phyloP scores from a whole-genome alignment of 2,329 filamentous ascomycete species.

The Aureobasidium mangrovei region DNA sequence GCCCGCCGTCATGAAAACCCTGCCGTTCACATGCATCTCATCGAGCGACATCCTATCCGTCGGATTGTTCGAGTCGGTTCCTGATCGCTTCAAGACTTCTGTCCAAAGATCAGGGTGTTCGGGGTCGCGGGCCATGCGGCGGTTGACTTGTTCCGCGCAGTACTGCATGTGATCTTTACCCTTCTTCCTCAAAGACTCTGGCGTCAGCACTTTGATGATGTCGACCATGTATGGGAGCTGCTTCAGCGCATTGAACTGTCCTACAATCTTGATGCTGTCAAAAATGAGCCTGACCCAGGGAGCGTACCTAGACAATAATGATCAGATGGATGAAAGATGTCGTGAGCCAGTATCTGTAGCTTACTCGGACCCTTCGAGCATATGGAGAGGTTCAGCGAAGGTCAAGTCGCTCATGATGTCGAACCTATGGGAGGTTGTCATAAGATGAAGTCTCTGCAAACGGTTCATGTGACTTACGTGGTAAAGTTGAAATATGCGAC shows the following conservation, averaged over 20 bases:
- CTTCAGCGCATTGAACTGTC: constrained; percentile 2
- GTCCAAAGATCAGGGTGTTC: constrained; percentile 24
- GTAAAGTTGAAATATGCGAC: constrained; percentile 20
- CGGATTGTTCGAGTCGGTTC: constrained; percentile 17
- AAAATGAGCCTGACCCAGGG: constrained; percentile 15
- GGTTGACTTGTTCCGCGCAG: constrained; percentile 20
- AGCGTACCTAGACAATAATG: background rate
- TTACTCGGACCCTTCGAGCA: constrained; percentile 19
- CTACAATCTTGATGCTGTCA: constrained; percentile 8
- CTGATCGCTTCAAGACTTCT: constrained; percentile 5
- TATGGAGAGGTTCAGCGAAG: constrained; percentile 28
- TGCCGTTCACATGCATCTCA: constrained; percentile 28
- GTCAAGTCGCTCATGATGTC: constrained; percentile 21
- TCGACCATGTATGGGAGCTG: constrained; percentile 3
- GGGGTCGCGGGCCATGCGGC: constrained; percentile 18
- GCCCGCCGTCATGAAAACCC: constrained; percentile 29
- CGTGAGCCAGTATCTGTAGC: background rate
- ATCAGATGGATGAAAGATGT: background rate
- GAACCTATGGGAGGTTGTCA: background rate
- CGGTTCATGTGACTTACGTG: constrained; percentile 5
- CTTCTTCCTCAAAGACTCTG: background rate
- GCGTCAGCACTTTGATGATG: background rate
- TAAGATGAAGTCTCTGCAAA: background rate
- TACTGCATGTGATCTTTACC: constrained; percentile 3
- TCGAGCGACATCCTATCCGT: constrained; percentile 18